Base-by-base conservation (phyloP, 2,329 filamentous ascomycete species). In the Paraphaeosphaeria minitans region DNA sequence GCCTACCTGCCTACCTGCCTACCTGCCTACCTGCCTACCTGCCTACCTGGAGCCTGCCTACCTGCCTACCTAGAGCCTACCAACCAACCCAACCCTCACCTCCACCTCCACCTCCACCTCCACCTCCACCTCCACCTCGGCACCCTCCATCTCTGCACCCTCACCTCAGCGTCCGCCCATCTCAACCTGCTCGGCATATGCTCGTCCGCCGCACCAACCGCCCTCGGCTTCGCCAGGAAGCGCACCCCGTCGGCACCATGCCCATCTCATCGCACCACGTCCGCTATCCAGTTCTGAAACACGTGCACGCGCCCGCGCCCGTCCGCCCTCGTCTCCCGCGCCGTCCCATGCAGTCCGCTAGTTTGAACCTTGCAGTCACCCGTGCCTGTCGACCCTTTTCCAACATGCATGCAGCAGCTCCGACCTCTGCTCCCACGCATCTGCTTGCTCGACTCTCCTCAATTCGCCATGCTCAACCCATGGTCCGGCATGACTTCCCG, bases 381-480 rank as follows among this genome's bases (percentile, higher is more conserved):
- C 56, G 57, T 60, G 56, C 62, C 53, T 57, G 51, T 63, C 62
- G 60, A 61, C 62, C 59, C 55, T 59, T 64, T 65, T 58, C 58
- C 48, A 54, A 37, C 60, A 57, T 61, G 62, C 59, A 57, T 66
- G 61, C 63, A 58, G 56, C 58, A 24, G 57, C 57, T n/a, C 60
- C 63, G 53, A 53, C 57, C 48, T 47, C 46, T 46, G 48, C 24
- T 27, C 37, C 33, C 47, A 27, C 48, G 53, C 50, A 45, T 46
- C 53, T 37, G 41, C 41, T 27, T 42, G 41, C 48, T 60, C 55
- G 62, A 56, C 53, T 52, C 54, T 56, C 56, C 61, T 68, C 66
- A 24, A 66, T 69, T 63, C 56, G 65, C 63, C 60, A 66, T 70
- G 65, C 67, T 59, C 66, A 58, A 62, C 63, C 53, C 60, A 55